Conservation (phyloP, 331 rosid genomes). For the Malus hybrid region DNA sequence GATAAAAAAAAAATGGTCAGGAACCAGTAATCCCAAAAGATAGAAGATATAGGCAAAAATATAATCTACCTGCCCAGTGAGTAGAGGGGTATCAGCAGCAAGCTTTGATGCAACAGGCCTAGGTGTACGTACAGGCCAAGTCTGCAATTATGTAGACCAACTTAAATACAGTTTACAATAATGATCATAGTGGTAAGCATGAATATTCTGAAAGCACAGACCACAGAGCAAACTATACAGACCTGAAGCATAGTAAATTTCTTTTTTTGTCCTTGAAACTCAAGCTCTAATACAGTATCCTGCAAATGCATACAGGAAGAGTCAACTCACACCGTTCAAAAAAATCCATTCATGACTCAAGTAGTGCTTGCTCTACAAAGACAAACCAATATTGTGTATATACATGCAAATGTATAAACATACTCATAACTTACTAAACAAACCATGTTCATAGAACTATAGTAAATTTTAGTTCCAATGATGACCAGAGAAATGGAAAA, state of each 20-base stretch:
- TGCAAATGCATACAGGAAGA: slow-evolving; percentile 26
- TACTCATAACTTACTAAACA: not conserved
- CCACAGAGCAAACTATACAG: not conserved
- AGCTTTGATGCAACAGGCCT: slow-evolving; percentile 96
- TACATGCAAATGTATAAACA: not conserved
- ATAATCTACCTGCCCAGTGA: slow-evolving; percentile 81
- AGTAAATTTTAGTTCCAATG: not conserved
- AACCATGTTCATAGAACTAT: not conserved
- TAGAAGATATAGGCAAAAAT: slow-evolving; percentile 7
- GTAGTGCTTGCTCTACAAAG: not conserved
- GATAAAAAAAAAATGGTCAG: slow-evolving; percentile 11
- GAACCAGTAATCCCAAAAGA: slow-evolving; percentile 3
- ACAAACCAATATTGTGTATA: no score
- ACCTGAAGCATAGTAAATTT: slow-evolving; percentile 97
- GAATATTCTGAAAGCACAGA: slow-evolving; percentile 7
- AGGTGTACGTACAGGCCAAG: slow-evolving; percentile 97
- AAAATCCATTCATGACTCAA: not conserved
- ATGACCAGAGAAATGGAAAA: not conserved
- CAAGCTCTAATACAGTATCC: slow-evolving; percentile 95
- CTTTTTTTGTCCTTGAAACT: slow-evolving; percentile 94
- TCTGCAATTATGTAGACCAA: slow-evolving; percentile 34
- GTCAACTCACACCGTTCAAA: not conserved
- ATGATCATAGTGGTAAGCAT: not conserved
- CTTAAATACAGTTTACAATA: slow-evolving; percentile 4
- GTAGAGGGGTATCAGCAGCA: slow-evolving; percentile 98